phyloP scores from a whole-genome alignment of 192 early-diverging fungal species.

The Coemansia sp. region DNA sequence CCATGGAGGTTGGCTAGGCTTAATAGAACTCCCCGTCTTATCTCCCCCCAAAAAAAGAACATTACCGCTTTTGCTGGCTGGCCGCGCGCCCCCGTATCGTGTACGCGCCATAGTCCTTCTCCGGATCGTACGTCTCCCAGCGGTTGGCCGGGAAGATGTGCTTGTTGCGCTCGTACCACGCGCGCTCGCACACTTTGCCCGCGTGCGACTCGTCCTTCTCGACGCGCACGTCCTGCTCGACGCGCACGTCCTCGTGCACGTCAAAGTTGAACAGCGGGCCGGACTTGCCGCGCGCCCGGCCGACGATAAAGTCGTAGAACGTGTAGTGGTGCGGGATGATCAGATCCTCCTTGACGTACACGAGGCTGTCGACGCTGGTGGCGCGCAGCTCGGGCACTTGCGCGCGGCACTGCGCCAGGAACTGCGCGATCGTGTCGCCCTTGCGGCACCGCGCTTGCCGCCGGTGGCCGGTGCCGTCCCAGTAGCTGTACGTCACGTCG shows the following conservation, averaged over 20 bases:
- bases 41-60: no score
- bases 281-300: constrained; percentile 92
- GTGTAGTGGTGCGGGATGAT: constrained; percentile 91
- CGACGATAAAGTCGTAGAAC: constrained; percentile 94
- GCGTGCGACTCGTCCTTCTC: constrained; percentile 96
- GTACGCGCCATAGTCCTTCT: constrained; percentile 59
- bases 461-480: constrained; percentile 96
- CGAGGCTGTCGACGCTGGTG: constrained; percentile 76
- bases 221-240: constrained; percentile 72
- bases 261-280: constrained; percentile 93
- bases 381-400: constrained; percentile 81
- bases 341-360: constrained; percentile 94
- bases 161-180: constrained; percentile 91
- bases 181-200: constrained; percentile 86
- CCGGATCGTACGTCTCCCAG: constrained; percentile 89
- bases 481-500: constrained; percentile 86
- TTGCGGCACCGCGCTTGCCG: constrained; percentile 73
- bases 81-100: constrained; percentile 34
- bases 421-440: constrained; percentile 82
- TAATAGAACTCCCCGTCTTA: no score
- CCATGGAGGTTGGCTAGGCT: constrained; percentile 47
- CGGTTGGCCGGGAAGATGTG: constrained; percentile 92
- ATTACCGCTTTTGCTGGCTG: neutral
- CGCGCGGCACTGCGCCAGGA: constrained; percentile 75
- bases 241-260: constrained; percentile 88